Percentiles rank a stretch among this genome's conserved stretches.
Evolutionary conservation across 176 grass and related monocot species (phyloP).

Genomic region (Oryza coarctata): DNA sequence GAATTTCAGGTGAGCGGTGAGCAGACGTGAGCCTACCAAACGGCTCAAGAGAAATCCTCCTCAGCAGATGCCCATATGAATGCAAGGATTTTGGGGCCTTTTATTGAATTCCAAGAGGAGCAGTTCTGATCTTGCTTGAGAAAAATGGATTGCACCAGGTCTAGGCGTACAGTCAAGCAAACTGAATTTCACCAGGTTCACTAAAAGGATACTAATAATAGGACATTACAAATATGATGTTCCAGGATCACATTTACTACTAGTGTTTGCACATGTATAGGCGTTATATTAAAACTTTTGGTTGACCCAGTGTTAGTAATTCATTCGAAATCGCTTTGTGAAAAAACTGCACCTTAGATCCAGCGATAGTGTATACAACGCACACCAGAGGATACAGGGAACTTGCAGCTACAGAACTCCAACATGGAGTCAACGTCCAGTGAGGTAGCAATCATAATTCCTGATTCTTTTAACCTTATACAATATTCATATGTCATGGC

Average conservation of each 20-base stretch:
- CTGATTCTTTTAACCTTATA: neutral
- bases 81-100: neutral
- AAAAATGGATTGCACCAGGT: neutral
- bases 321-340: neutral
- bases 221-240: no score
- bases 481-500: neutral
- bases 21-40: neutral
- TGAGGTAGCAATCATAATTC: neutral
- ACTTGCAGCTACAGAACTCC: neutral
- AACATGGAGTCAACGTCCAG: neutral
- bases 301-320: neutral
- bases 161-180: no score
- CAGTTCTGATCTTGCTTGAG: neutral
- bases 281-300: no score
- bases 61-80: neutral
- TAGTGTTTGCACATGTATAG: no score
- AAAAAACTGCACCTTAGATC: neutral
- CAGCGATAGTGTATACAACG: neutral
- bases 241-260: no score
- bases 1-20: no score
- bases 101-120: neutral
- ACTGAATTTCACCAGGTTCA: no score
- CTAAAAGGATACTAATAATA: no score
- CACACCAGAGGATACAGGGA: neutral
- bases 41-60: neutral